Evolutionary conservation across 2,329 filamentous ascomycete genomes (phyloP), one percentile per base, ranked within the genome.

Genomic region (Talaromyces pinophilus): DNA sequence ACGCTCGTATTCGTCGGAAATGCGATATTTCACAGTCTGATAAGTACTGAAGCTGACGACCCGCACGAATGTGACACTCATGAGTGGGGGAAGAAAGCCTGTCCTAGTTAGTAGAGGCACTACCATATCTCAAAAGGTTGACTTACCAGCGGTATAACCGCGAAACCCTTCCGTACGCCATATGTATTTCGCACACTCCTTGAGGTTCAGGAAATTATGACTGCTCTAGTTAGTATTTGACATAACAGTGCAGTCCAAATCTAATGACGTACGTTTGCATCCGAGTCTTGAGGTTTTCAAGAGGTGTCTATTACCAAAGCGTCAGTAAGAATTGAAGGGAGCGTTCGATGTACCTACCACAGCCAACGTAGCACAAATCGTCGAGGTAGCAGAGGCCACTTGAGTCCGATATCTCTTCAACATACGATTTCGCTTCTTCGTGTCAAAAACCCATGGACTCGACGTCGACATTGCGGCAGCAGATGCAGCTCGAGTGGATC

Each of bases 201-300:
- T 75, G 46, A 80, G 73, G 67, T 80, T 81, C 59, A 73, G 73
- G 64, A 83, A 83, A 65, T 82, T 78, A 70, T 82, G 79, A 8
- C 81, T 82, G 59, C 22, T 28, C 19, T 52, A 48, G 54, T 67
- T 60, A 69, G 63, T 38, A 30, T 17, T n/a, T 35, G 17, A n/a
- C 62, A 8, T 44, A 42, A 48, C 28, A 55, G 46, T 48, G 10
- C 30, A 44, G 57, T 38, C 48, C 5, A 19, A 7, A 22, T 19
- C 28, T 13, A 10, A 17, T 8, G 8, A 73, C 79, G 71, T 72
- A 82, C 81, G 80, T 82, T 74, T 83, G 81, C 81, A 83, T 82
- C 40, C 81, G 81, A 59, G 80, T 82, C 70, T 83, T 83, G 67
- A 82, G 69, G 69, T 83, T 83, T 67, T 83, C 81, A 61, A 82